These are phyloP conservation scores for Tricholoma hemisulphureum DNA, from an alignment of 768 basidiomycete species.

Conservation along the genomic window DNA sequence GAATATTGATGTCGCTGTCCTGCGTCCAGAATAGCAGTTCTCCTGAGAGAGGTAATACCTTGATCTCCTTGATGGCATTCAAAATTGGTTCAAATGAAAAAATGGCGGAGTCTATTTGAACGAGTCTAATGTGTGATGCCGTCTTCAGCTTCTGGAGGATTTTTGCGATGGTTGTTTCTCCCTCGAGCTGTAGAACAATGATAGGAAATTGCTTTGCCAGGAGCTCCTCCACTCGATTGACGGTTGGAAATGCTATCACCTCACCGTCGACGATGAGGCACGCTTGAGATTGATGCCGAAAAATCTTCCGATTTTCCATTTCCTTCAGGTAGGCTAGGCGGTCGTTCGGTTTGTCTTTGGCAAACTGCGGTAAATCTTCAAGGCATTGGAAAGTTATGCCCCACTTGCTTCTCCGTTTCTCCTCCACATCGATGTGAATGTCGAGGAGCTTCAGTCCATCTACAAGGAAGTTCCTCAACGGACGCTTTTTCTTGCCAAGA, in stretches of 20 bases:
- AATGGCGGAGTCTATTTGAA: conserved; percentile 60
- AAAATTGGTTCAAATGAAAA: conserved; percentile 66
- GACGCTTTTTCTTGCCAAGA: conserved; percentile 36
- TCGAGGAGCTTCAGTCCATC: conserved; percentile 36
- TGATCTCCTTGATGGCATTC: conserved; percentile 49
- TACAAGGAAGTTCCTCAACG: conserved; percentile 35
- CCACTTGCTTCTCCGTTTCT: conserved; percentile 35
- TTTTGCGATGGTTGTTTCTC: conserved; percentile 34
- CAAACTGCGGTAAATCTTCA: conserved; percentile 36
- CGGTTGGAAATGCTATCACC: conserved; percentile 50
- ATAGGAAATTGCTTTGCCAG: conserved; percentile 47
- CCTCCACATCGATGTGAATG: conserved; percentile 32
- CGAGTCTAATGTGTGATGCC: conserved; percentile 31
- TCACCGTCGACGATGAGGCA: conserved; percentile 50
- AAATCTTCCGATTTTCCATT: conserved; percentile 41
- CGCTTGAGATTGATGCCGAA: conserved; percentile 54
- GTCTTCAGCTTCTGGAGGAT: conserved; percentile 38
- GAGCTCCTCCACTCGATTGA: conserved; percentile 53
- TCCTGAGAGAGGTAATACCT: conserved; percentile 41
- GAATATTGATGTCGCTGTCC: conserved; percentile 9
- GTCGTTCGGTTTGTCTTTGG: conserved; percentile 27
- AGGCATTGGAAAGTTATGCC: conserved; percentile 39
- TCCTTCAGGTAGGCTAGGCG: conserved; percentile 39
- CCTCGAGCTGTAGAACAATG: conserved; percentile 54
- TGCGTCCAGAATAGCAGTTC: conserved; percentile 58